A percentile compares a stretch with the other conserved stretches of the same genome.
Evolutionary conservation across 225 moss, liverwort and hornwort species (phyloP).

Genomic region (Climacium dendroides): DNA sequence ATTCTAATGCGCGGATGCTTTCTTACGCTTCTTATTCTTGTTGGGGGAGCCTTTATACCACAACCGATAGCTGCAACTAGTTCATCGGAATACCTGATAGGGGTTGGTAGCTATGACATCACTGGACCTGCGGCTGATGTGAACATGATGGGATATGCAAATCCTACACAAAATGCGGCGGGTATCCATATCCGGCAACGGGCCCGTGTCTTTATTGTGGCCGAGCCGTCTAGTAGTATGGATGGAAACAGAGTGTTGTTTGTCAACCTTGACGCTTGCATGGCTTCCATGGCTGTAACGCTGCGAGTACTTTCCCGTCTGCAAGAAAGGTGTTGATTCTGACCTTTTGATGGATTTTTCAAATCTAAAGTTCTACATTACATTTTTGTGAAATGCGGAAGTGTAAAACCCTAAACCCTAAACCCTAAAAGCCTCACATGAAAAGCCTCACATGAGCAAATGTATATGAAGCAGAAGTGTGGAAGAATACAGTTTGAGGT

Average conservation of each 20-base stretch:
- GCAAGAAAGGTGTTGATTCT: constrained; percentile 45
- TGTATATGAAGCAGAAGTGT: not conserved
- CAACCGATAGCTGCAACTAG: not conserved
- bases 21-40: not conserved
- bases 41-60: not conserved
- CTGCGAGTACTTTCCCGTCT: constrained; percentile 75
- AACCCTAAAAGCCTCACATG: not conserved
- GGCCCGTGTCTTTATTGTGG: constrained; percentile 88
- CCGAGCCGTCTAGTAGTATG: constrained; percentile 46
- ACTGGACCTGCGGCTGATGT: constrained; percentile 97
- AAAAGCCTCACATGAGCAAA: not conserved
- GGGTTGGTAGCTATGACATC: constrained; percentile 85
- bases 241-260: constrained; percentile 62
- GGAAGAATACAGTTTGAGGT: not conserved
- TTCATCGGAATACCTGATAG: constrained; percentile 53
- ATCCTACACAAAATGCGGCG: constrained; percentile 84
- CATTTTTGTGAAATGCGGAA: not conserved
- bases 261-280: constrained; percentile 93
- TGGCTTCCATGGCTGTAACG: constrained; percentile 92
- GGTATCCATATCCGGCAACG: constrained; percentile 87
- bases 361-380: not conserved
- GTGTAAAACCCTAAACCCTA: not conserved
- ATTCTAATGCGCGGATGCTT: not conserved
- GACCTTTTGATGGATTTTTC: not conserved
- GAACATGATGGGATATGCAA: constrained; percentile 98